Evolutionary conservation across 2,329 filamentous ascomycete species (phyloP).

Genomic region (Ceratocystis lukuohia): DNA sequence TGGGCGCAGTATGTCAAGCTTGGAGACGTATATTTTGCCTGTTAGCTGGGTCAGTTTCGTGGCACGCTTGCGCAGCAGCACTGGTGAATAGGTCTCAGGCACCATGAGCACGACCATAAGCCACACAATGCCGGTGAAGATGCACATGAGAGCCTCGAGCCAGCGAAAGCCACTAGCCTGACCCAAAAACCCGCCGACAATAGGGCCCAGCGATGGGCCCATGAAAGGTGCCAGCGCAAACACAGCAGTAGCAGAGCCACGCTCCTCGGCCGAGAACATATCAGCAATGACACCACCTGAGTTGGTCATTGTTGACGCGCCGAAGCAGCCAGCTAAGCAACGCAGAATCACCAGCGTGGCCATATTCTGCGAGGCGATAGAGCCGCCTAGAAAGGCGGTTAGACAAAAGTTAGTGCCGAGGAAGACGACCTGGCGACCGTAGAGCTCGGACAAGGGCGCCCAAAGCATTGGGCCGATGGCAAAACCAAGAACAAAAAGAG

Average conservation of each 20-base stretch:
- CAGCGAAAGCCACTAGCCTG: constrained; percentile 49
- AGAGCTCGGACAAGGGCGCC: constrained; percentile 53
- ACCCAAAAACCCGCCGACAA: constrained; percentile 49
- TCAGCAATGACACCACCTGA: constrained; percentile 51
- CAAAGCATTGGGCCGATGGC: constrained; percentile 49
- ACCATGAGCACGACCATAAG: constrained; percentile 36
- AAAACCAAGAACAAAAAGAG: constrained; percentile 51
- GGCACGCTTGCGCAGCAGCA: constrained; percentile 41
- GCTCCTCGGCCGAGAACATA: constrained; percentile 41
- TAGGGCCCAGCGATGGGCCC: constrained; percentile 46
- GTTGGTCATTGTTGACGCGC: constrained; percentile 49
- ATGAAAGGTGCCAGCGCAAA: constrained; percentile 53
- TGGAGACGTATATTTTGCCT: constrained; percentile 42
- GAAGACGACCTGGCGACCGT: constrained; percentile 47
- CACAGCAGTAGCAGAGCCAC: constrained; percentile 44
- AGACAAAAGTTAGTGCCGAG: constrained; percentile 44
- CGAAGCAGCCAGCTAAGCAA: constrained; percentile 54
- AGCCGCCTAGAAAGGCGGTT: constrained; percentile 48
- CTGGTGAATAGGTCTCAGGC: constrained; percentile 49
- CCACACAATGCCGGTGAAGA: constrained; percentile 48
- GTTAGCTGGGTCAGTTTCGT: constrained; percentile 37
- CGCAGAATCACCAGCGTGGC: constrained; percentile 50
- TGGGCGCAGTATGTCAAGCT: constrained; percentile 33
- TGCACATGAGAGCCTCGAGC: constrained; percentile 49
- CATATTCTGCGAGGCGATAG: constrained; percentile 44